Evolutionary conservation across 352 stramenopile genomes (phyloP), one percentile per base, ranked within the genome.

Genomic region (Globisporangium alternatum): DNA sequence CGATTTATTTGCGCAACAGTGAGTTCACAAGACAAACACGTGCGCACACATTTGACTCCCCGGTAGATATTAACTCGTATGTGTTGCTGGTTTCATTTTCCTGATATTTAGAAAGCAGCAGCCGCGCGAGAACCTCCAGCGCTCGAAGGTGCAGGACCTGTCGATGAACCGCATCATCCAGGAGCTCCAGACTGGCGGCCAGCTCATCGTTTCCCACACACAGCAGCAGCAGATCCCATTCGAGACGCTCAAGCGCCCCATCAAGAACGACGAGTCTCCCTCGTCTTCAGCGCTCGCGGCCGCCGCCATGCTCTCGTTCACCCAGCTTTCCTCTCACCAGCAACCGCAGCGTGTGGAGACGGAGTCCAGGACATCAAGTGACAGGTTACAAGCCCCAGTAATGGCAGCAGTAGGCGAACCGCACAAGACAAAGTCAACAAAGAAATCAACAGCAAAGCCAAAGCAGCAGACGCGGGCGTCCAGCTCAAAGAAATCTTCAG

Each of bases 101-200:
- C 4, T 28, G 13, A 19, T 19, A 19, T 47, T 2, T 37, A 54
- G 61, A 13, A 56, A 47, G 9, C 51, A 47, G 9, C 51, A 35
- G 21, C 37, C 15, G 3, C 47, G 68, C 49, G 65, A 70, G 13
- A 51, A 55, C 39, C 39, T 44, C 19, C 75, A 35, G 47, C 52
- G 59, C 19, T 19, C 45, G 5, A 25, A 17, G 37, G 37, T 57
- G n/a, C 45, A 64, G n/a, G 69, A 81, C 17, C 55, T 86, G 10
- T 86, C 77, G 30, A 78, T 86, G 75, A 77, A 61, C 68, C 66
- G 75, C 10, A 83, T 86, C 65, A 76, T 86, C 43, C 66, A 81
- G 39, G 75, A 79, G 53, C 57, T 86, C 12, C 35, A 66, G 7
- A 37, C 56, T 0, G 33, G 45, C 35, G 33, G 33, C 13, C 56